Conservation (phyloP, 2,329 filamentous ascomycete species). For the Esteya vermicola region DNA sequence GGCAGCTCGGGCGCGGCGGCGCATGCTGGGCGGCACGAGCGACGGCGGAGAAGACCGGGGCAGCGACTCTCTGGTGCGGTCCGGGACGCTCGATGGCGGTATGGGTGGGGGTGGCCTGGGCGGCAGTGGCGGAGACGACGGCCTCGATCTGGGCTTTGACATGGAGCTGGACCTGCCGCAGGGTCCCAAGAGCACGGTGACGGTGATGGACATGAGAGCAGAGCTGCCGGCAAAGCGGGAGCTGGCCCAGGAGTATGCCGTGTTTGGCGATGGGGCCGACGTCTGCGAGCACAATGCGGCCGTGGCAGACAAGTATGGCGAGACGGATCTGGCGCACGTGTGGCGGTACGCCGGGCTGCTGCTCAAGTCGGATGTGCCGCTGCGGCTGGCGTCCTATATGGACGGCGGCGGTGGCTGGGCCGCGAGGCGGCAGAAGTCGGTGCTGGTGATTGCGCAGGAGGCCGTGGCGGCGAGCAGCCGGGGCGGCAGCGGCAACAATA, state of each 20-base stretch:
- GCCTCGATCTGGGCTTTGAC: background rate
- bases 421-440: conserved; percentile 36
- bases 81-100: conserved; percentile 7
- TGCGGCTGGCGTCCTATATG: conserved; percentile 40
- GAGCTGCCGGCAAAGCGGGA: conserved; percentile 65
- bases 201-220: conserved; percentile 54
- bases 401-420: too few species aligned
- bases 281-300: conserved; percentile 74
- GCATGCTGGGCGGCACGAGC: background rate
- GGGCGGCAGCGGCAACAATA: background rate
- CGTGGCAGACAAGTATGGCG: conserved; percentile 58
- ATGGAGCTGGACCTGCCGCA: conserved; percentile 4
- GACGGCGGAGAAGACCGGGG: conserved; percentile 13
- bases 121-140: background rate
- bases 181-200: conserved; percentile 52
- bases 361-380: conserved; percentile 60
- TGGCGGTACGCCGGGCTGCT: conserved; percentile 75
- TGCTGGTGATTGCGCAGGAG: conserved; percentile 55
- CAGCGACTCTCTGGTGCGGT: conserved; percentile 1
- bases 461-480: conserved; percentile 30
- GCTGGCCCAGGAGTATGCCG: conserved; percentile 65
- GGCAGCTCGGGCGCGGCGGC: conserved; percentile 21
- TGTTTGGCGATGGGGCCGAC: conserved; percentile 69
- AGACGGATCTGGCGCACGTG: conserved; percentile 59
- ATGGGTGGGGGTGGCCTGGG: too few species aligned